These are phyloP conservation scores for Cytospora paraplurivora DNA, from an alignment of 2,329 filamentous ascomycete genomes.

Conservation along the genomic window DNA sequence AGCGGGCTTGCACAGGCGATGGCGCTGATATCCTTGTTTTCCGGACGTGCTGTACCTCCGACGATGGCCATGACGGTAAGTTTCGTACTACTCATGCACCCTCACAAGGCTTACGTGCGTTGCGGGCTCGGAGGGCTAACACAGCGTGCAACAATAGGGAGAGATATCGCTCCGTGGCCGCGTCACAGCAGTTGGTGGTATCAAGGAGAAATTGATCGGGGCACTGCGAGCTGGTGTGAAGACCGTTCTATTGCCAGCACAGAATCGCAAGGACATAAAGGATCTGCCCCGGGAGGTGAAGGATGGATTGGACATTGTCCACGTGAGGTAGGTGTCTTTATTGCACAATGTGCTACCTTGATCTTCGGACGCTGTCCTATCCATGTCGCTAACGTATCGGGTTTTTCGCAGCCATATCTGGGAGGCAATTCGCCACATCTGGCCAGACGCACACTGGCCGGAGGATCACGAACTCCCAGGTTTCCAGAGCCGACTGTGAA, in stretches of 20 bases:
- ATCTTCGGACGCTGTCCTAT: slow-evolving; percentile 30
- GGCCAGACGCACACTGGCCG: slow-evolving; percentile 88
- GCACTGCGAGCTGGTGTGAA: slow-evolving; percentile 92
- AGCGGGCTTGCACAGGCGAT: slow-evolving; percentile 94
- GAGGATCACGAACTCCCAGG: slow-evolving; percentile 65
- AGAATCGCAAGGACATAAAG: slow-evolving; percentile 89
- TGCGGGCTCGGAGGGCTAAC: slow-evolving; percentile 33
- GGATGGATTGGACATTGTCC: slow-evolving; percentile 82
- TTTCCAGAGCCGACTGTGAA: slow-evolving; percentile 78
- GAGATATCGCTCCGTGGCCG: slow-evolving; percentile 81
- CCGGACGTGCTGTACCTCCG: slow-evolving; percentile 80
- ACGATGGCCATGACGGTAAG: slow-evolving; percentile 91
- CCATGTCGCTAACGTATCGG: slow-evolving; percentile 30
- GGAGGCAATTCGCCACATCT: slow-evolving; percentile 88
- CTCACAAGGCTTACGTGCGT: slow-evolving; percentile 29
- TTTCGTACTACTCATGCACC: slow-evolving; percentile 27
- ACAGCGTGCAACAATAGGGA: slow-evolving; percentile 48
- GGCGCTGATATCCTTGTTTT: slow-evolving; percentile 88
- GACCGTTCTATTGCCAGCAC: slow-evolving; percentile 83
- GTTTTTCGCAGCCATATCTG: slow-evolving; percentile 72
- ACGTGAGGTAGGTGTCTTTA: slow-evolving; percentile 70
- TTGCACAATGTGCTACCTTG: slow-evolving; percentile 45
- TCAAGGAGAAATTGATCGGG: slow-evolving; percentile 98
- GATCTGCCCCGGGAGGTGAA: slow-evolving; percentile 90
- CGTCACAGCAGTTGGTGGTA: slow-evolving; percentile 92